A percentile compares a stretch with the other conserved stretches of the same genome.
Conservation (phyloP, 345 rosid genomes). For the Eucalyptus sideroxylon region DNA sequence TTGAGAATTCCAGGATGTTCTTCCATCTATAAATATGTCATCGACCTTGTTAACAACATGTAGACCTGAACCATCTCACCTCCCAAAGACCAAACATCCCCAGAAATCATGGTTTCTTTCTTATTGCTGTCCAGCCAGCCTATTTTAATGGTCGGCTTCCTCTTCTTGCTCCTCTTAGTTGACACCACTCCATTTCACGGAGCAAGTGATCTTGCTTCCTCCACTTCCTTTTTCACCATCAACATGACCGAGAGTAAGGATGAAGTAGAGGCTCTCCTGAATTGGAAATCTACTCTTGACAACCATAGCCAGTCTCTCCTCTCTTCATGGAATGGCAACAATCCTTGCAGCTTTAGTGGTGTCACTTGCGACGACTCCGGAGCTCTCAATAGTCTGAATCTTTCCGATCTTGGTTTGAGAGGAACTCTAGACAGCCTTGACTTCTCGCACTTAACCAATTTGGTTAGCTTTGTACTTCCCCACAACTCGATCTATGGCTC, state of each 20-base stretch:
- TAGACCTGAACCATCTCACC: background rate
- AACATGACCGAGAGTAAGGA: background rate
- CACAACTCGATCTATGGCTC: too few species aligned
- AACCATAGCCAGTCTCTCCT: background rate
- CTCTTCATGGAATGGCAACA: background rate
- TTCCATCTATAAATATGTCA: background rate
- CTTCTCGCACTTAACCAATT: too few species aligned
- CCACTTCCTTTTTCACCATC: background rate
- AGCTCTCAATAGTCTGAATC: background rate
- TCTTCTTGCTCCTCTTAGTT: background rate
- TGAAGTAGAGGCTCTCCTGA: background rate
- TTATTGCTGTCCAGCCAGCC: background rate
- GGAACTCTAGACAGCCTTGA: background rate
- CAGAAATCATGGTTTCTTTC: background rate
- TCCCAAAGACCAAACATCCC: background rate
- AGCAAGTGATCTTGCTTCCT: accelerated
- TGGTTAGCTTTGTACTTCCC: accelerated
- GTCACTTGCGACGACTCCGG: accelerated
- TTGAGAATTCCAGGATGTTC: background rate
- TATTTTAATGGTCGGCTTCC: accelerated
- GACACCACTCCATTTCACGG: background rate
- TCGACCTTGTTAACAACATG: background rate
- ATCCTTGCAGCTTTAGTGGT: background rate
- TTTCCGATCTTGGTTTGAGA: background rate
- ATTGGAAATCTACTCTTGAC: background rate